Evolutionary conservation across 129 eudicot species (phyloP), one percentile per base, ranked within the genome.

Genomic region (Artemisia tridentata): DNA sequence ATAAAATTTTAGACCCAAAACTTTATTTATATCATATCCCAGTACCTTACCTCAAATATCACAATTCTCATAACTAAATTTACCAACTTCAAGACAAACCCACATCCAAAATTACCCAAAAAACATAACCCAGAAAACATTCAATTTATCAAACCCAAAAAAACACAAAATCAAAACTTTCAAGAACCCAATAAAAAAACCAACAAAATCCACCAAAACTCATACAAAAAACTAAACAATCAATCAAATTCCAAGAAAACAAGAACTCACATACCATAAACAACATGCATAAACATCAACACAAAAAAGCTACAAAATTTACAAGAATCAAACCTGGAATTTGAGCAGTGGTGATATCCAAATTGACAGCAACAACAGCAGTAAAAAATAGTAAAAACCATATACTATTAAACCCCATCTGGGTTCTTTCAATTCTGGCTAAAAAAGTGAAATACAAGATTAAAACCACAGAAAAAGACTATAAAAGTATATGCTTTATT

Each of bases 251-350:
- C 65, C 74, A 17, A 47, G 64, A 75, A 63, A 48, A 73, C 41
- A 47, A 17, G 29, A 19, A 57, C 73, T 66, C 73, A 63, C 23
- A 45, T 13, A 75, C 34, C 59, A 19, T 17, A 45, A 38, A 38
- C 47, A 43, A 43, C 41, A 34, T 65, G 34, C 47, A 55, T 16
- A 55, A 68, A 23, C 54, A 20, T 52, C 47, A 61, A 64, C 50
- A 69, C 41, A 46, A 21, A 58, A 67, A 46, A 15, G 62, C 7
- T 12, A 49, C 0, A 66, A 66, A 16, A 53, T 31, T 7, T 43
- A 59, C 63, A 7, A 62, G 68, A 45, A 23, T 41, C 25, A 20
- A 46, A 90, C 96, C 96, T 90, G 96, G 91, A 77, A 81, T 77
- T 79, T 86, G 96, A 74, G 96, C 88, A 50, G 75, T 60, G 76